These are phyloP conservation scores for Golubevia sp. DNA, from an alignment of 1,284 basidiomycete species.

Conservation along the genomic window DNA sequence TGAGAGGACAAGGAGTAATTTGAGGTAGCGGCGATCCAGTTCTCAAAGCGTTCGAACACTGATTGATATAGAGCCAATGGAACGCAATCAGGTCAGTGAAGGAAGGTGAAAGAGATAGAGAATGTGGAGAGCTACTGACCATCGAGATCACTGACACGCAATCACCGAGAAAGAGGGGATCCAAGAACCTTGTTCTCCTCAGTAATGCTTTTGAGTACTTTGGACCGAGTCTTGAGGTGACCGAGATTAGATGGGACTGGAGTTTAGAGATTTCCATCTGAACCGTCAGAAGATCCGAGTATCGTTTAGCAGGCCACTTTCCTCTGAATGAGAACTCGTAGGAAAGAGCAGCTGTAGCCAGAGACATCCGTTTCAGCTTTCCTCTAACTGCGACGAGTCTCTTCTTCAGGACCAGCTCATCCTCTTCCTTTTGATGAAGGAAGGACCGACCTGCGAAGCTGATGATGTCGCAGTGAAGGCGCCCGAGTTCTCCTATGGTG, in stretches of 20 bases:
- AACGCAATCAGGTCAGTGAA: neutral
- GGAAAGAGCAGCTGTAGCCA: conserved; percentile 54
- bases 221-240: conserved; percentile 19
- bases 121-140: no score
- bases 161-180: conserved; percentile 82
- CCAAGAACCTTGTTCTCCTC: conserved; percentile 74
- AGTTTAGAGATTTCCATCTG: conserved; percentile 49
- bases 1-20: conserved; percentile 79
- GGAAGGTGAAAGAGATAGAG: neutral
- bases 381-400: conserved; percentile 53
- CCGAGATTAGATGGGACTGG: conserved; percentile 67
- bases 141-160: conserved; percentile 79
- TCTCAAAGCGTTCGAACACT: conserved; percentile 69
- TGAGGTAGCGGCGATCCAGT: conserved; percentile 79
- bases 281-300: conserved; percentile 26
- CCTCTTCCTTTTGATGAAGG: no score
- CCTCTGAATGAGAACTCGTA: conserved; percentile 60
- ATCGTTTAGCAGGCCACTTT: conserved; percentile 42
- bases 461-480: conserved; percentile 63
- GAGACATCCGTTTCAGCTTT: conserved; percentile 61
- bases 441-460: conserved; percentile 35
- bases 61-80: conserved; percentile 62
- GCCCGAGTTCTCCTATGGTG: conserved; percentile 61
- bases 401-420: conserved; percentile 9
- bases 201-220: conserved; percentile 69